A percentile compares a stretch with the other conserved stretches of the same genome.
These are phyloP conservation scores for Sarcodon aspratus DNA, from an alignment of 768 basidiomycete genomes.

Conservation along the genomic window DNA sequence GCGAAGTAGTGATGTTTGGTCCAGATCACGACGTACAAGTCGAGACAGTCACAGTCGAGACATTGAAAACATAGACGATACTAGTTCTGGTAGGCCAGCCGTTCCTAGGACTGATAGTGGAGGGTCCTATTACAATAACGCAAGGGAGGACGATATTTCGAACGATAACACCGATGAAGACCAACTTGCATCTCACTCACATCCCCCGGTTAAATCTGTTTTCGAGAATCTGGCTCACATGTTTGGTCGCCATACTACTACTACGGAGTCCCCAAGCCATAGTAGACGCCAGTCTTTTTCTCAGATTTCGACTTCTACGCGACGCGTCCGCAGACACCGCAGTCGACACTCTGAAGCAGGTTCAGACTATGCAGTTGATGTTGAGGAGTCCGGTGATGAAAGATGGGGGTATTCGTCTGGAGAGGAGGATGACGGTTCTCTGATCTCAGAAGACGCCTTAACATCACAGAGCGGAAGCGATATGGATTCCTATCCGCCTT, in stretches of 20 bases:
- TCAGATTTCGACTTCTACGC: slow-evolving; percentile 34
- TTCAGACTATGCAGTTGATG: slow-evolving; percentile 47
- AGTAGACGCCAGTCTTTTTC: slow-evolving; percentile 45
- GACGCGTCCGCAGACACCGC: slow-evolving; percentile 35
- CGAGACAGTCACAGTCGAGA: slow-evolving; percentile 21
- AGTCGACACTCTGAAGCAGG: slow-evolving; percentile 43
- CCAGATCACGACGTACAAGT: slow-evolving; percentile 43
- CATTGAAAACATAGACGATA: not conserved
- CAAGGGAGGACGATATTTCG: slow-evolving; percentile 9
- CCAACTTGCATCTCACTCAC: slow-evolving; percentile 9
- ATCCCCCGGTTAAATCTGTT: slow-evolving; percentile 24
- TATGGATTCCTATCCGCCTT: slow-evolving; percentile 59
- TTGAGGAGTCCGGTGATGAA: slow-evolving; percentile 48
- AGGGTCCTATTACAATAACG: slow-evolving; percentile 3
- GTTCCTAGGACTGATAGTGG: slow-evolving; percentile 3
- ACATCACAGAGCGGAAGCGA: slow-evolving; percentile 35
- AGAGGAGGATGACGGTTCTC: slow-evolving; percentile 51
- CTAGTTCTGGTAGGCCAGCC: not conserved
- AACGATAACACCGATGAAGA: slow-evolving; percentile 23
- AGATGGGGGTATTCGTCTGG: slow-evolving; percentile 93
- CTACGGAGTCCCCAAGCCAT: slow-evolving; percentile 22
- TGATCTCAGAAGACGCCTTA: slow-evolving; percentile 25
- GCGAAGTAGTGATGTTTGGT: slow-evolving; percentile 48
- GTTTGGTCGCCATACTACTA: slow-evolving; percentile 38
- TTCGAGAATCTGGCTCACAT: slow-evolving; percentile 62